phyloP scores from a whole-genome alignment of 1,284 basidiomycete species.

The Leccinum fuscescens region DNA sequence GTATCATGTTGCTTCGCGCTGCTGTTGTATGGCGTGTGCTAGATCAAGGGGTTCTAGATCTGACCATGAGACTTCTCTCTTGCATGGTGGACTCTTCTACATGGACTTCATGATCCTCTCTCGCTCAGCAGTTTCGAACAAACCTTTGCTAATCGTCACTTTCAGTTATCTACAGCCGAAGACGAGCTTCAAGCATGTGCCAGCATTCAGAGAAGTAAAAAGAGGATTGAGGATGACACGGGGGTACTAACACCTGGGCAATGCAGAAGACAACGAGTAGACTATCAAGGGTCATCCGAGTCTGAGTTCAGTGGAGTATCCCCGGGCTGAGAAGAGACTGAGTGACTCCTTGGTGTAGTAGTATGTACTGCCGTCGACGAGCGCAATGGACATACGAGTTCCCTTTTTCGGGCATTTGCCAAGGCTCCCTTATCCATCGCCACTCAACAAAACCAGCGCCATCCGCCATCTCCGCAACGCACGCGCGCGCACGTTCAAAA shows the following conservation, averaged over 20 bases:
- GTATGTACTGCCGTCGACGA: too few relatives aligned
- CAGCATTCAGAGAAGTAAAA: too few relatives aligned
- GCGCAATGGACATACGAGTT: not conserved
- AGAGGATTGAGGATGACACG: too few relatives aligned
- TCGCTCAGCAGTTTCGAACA: too few relatives aligned
- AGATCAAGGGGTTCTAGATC: too few relatives aligned
- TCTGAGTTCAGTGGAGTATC: not conserved
- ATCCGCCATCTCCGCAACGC: constrained; percentile 11
- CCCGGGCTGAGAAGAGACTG: not conserved
- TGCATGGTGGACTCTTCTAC: not conserved
- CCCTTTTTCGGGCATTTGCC: not conserved
- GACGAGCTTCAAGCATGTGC: too few relatives aligned
- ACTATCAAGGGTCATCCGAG: not conserved
- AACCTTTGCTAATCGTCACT: too few relatives aligned
- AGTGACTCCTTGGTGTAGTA: not conserved
- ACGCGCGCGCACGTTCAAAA: constrained; percentile 32
- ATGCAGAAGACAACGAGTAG: not conserved
- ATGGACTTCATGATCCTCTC: not conserved
- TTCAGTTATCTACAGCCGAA: too few relatives aligned
- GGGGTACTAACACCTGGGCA: too few relatives aligned
- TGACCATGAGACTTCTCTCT: too few relatives aligned
- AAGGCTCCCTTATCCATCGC: not conserved
- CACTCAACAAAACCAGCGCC: not conserved
- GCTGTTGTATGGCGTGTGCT: too few relatives aligned
- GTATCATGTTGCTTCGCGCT: too few relatives aligned